Base-by-base conservation (phyloP, 768 basidiomycete species). In the Vararia minispora region DNA sequence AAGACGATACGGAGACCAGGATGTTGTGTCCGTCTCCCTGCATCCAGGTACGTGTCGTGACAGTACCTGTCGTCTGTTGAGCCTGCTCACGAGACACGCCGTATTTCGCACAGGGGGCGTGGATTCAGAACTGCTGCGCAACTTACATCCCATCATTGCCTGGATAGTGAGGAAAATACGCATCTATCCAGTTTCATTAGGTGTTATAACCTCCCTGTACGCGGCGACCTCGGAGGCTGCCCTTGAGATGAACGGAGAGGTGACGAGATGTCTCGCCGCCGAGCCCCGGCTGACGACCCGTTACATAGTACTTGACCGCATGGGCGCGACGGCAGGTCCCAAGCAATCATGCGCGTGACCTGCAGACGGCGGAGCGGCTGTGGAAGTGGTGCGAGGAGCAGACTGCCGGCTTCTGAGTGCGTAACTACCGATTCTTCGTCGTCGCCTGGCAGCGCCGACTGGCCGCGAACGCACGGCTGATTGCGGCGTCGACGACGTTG, bases 41-140 rank as follows among this genome's bases (percentile, higher is more conserved):
- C 61, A 71, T 39, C 69, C 68, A 6, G 68, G 68, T 47, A 35
- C 35, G 22, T 24, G n/a, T n/a, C n/a, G n/a, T n/a, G n/a, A n/a
- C n/a, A n/a, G n/a, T n/a, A n/a, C n/a, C n/a, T n/a, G n/a, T n/a
- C n/a, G n/a, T n/a, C n/a, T n/a, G n/a, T n/a, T n/a, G n/a, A n/a
- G n/a, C n/a, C n/a, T n/a, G n/a, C n/a, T n/a, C n/a, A n/a, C n/a
- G n/a, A n/a, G n/a, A n/a, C n/a, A n/a, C n/a, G n/a, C n/a, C n/a
- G n/a, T n/a, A n/a, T n/a, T n/a, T n/a, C n/a, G n/a, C n/a, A n/a
- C n/a, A n/a, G n/a, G n/a, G n/a, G n/a, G n/a, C n/a, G n/a, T n/a
- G n/a, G n/a, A n/a, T n/a, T n/a, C n/a, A n/a, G n/a, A n/a, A n/a
- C n/a, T n/a, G n/a, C n/a, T n/a, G n/a, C n/a, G n/a, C n/a, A n/a